Evolutionary conservation across 345 rosid genomes (phyloP).

Genomic region (Cardiospermum halicacabum): DNA sequence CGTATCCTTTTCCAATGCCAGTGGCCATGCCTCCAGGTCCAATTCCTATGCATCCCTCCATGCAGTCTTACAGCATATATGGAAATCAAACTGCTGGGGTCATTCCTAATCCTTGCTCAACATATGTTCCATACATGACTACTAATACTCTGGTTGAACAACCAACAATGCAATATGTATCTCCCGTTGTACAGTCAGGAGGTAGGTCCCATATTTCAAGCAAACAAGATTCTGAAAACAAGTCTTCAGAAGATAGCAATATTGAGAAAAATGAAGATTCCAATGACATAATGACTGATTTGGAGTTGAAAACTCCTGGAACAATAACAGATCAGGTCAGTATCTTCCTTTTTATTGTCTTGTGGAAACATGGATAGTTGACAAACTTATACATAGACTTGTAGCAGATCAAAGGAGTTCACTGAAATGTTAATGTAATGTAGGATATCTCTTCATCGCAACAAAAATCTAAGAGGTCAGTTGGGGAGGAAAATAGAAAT

Average conservation of each 20-base stretch:
- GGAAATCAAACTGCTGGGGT: constrained; percentile 68
- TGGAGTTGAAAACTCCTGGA: constrained; percentile 89
- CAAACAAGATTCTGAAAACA: constrained; percentile 44
- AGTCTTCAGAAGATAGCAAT: constrained; percentile 55
- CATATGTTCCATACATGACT: constrained; percentile 62
- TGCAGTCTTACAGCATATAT: constrained; percentile 70
- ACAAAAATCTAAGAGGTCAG: constrained; percentile 41
- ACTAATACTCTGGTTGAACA: constrained; percentile 56
- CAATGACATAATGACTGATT: constrained; percentile 65
- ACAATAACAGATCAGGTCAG: constrained; percentile 64
- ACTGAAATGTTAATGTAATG: constrained; percentile 14
- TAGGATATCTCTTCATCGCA: constrained; percentile 52
- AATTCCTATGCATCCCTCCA: constrained; percentile 78
- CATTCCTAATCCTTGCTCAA: constrained; percentile 60
- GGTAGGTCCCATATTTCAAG: constrained; percentile 33
- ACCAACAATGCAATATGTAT: constrained; percentile 39
- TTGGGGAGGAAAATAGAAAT: constrained; percentile 36
- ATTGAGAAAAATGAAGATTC: constrained; percentile 51
- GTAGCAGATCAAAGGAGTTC: neutral
- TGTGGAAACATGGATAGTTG: neutral
- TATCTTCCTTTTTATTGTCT: constrained; percentile 9
- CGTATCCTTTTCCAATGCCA: constrained; percentile 69
- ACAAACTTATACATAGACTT: neutral
- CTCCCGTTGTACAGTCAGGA: constrained; percentile 37
- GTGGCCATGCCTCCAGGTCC: constrained; percentile 71